A percentile compares a stretch with the other conserved stretches of the same genome.
Conservation (phyloP, 2,329 filamentous ascomycete species). For the Teratosphaeria pseudoeucalypti region DNA sequence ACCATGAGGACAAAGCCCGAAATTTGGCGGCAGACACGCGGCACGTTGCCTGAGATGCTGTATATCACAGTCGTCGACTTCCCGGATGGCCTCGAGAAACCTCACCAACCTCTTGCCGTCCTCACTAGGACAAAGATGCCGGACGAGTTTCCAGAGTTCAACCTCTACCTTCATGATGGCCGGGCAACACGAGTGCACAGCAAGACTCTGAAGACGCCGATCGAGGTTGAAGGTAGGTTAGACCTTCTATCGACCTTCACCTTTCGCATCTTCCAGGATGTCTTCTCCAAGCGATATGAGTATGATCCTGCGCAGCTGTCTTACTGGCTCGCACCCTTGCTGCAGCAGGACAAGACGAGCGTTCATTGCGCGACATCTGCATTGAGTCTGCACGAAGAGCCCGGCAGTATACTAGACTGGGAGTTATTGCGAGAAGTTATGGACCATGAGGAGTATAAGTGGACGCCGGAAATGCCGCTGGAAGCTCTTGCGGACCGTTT, state of each 20-base stretch:
- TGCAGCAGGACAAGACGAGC: neutral
- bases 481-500: conserved; percentile 31
- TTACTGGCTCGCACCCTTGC: conserved; percentile 67
- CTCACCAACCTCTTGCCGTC: conserved; percentile 56
- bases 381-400: neutral
- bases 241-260: conserved; percentile 60
- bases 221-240: conserved; percentile 39
- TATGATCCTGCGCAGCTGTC: conserved; percentile 54
- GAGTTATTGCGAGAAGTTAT: conserved; percentile 37
- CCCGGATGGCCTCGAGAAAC: conserved; percentile 46
- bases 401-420: conserved; percentile 49
- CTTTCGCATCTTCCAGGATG: conserved; percentile 63
- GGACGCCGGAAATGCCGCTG: conserved; percentile 32
- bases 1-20: conserved; percentile 68
- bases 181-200: conserved; percentile 49
- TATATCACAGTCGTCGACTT: conserved; percentile 55
- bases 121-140: conserved; percentile 60
- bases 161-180: conserved; percentile 60
- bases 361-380: neutral
- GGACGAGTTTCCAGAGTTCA: conserved; percentile 51
- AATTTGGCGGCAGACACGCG: conserved; percentile 51
- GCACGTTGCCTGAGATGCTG: conserved; percentile 41
- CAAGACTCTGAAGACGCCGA: conserved; percentile 28
- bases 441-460: conserved; percentile 32
- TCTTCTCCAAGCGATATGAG: conserved; percentile 83